Evolutionary conservation across 768 basidiomycete genomes (phyloP).

Genomic region (Russula virescens): DNA sequence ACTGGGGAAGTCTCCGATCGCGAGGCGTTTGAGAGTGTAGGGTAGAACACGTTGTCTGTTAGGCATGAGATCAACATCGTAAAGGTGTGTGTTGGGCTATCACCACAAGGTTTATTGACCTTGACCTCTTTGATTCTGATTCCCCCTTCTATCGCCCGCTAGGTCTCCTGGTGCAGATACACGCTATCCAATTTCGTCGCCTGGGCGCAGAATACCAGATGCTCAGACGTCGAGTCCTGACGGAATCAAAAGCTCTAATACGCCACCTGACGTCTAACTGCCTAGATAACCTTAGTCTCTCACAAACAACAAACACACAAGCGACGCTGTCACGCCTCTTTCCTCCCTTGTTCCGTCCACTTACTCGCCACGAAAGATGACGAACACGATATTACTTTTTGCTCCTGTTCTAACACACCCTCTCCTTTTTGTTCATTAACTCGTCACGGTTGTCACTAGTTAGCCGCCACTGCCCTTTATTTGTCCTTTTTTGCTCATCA

Average conservation of each 20-base stretch:
- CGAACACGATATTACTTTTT: neutral
- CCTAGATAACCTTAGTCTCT: neutral
- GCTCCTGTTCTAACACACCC: neutral
- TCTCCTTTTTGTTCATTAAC: too few relatives aligned
- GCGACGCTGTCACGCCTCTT: neutral
- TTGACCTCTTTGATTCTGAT: neutral
- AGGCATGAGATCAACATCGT: slow-evolving; percentile 97
- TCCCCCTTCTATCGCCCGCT: neutral
- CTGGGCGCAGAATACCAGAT: slow-evolving; percentile 92
- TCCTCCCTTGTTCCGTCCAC: too few relatives aligned
- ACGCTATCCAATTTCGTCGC: slow-evolving; percentile 93
- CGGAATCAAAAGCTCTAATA: slow-evolving; percentile 74
- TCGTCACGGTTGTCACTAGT: neutral
- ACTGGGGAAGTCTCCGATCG: slow-evolving; percentile 63
- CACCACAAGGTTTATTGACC: neutral
- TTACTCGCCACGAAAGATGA: neutral
- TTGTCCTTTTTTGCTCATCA: neutral
- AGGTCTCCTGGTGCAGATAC: slow-evolving; percentile 92
- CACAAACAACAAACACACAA: neutral
- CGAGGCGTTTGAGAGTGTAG: slow-evolving; percentile 64
- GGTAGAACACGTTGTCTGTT: slow-evolving; percentile 76
- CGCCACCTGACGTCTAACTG: slow-evolving; percentile 12
- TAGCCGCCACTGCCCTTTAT: too few relatives aligned
- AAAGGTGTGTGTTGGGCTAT: slow-evolving; percentile 59
- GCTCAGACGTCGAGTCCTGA: slow-evolving; percentile 82